phyloP scores from a whole-genome alignment of 2,329 filamentous ascomycete species.

The Sclerotinia minor region DNA sequence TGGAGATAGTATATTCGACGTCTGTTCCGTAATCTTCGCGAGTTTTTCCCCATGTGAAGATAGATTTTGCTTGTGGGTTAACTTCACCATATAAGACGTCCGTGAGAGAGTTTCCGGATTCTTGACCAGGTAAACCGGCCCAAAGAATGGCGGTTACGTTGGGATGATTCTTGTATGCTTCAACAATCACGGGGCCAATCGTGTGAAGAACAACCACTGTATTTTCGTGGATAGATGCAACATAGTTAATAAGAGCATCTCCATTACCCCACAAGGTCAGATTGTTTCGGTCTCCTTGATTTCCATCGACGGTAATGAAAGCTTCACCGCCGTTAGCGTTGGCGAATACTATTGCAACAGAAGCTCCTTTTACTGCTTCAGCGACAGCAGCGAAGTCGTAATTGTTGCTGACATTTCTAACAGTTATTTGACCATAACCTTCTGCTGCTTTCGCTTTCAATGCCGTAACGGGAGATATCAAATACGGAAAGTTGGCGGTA shows the following conservation, averaged over 20 bases:
- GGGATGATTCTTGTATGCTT: conserved; percentile 69
- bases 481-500: conserved; percentile 71
- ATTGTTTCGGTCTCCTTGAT: conserved; percentile 87
- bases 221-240: conserved; percentile 77
- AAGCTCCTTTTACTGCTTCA: conserved; percentile 64
- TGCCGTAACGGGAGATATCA: conserved; percentile 71
- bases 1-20: conserved; percentile 45
- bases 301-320: conserved; percentile 78
- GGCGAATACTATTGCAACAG: conserved; percentile 81
- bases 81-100: conserved; percentile 80
- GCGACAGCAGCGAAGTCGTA: conserved; percentile 53
- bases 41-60: conserved; percentile 74
- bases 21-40: conserved; percentile 47
- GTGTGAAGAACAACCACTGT: conserved; percentile 91
- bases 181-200: conserved; percentile 74
- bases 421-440: conserved; percentile 55
- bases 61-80: conserved; percentile 73
- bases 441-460: conserved; percentile 62
- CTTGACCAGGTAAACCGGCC: conserved; percentile 82
- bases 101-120: conserved; percentile 75
- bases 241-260: conserved; percentile 76
- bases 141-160: conserved; percentile 84
- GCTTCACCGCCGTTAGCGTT: conserved; percentile 85
- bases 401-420: conserved; percentile 69
- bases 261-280: conserved; percentile 85